Base-by-base conservation (phyloP, 2,329 filamentous ascomycete genomes). In the Cytospora schulzeri region DNA sequence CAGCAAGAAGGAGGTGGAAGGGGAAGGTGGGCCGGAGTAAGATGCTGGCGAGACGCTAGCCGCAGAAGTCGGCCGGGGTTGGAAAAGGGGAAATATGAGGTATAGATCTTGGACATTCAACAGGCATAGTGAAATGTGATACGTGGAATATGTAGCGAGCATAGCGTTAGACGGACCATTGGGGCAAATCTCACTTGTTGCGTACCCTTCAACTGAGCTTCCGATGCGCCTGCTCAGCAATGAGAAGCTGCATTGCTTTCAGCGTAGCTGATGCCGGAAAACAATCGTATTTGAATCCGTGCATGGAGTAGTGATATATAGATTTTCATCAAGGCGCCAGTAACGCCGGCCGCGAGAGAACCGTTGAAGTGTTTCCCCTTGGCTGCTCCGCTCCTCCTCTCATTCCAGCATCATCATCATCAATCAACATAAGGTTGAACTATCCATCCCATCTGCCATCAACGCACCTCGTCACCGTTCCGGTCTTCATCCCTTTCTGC, bases 401-500 rank as follows among this genome's bases (percentile, higher is more conserved):
- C 8, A 35, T 35, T 35, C 11, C 33, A 35, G 33, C n/a, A 48
- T 22, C n/a, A 48, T 14, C 17, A 51, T 38, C 60, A 24, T 35
- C 60, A 56, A 51, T 38, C 60, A 24, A 35, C 60, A 56, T 35
- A n/a, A 56, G 59, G 59, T 62, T 62, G 52, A 56, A 56, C 52
- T 35, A 33, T 38, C 5, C 33, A 4, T 22, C 15, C 11, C 15
- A 52, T 19, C 48, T 14, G 1, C 19, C 26, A 28, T 54, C 6
- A 28, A 24, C 2, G 26, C 53, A 22, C 2, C 33, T 31, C 24
- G n/a, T 28, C n/a, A 4, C 4, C 14, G 14, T 12, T 6, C 38
- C 17, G 38, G 38, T 2, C 19, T 8, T 6, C 38, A 41, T 19
- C 38, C 62, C 31, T 66, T 57, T 73, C n/a, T 68, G 73, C 62